Percentiles rank a stretch among this genome's conserved stretches.
phyloP scores from a whole-genome alignment of 352 stramenopile genomes.

The Globisporangium recalcitrans region DNA sequence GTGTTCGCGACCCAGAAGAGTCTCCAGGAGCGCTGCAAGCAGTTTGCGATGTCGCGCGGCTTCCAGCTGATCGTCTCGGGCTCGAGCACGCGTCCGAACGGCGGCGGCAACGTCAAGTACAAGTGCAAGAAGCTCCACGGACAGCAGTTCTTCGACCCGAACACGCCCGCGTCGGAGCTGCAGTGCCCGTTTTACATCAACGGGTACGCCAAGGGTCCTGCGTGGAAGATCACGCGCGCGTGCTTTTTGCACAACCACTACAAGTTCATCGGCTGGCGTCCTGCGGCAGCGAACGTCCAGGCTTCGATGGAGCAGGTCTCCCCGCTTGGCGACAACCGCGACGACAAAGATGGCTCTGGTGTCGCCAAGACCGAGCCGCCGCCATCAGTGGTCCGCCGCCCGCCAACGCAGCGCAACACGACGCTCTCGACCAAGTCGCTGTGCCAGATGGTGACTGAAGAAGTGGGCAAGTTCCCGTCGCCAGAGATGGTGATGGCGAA shows the following conservation, averaged over 20 bases:
- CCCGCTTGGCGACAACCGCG: not conserved
- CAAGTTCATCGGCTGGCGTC: constrained; percentile 73
- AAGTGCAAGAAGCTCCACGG: constrained; percentile 75
- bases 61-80: constrained; percentile 68
- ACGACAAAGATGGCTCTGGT: not conserved
- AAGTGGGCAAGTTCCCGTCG: constrained; percentile 57
- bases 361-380: not conserved
- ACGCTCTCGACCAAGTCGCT: constrained; percentile 76
- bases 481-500: constrained; percentile 57
- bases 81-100: constrained; percentile 61
- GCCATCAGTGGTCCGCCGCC: not conserved
- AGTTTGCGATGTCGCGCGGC: constrained; percentile 67
- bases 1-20: constrained; percentile 57
- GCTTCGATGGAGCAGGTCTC: not conserved
- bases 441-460: constrained; percentile 67
- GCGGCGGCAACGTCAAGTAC: constrained; percentile 80
- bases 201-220: constrained; percentile 52
- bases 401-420: constrained; percentile 60
- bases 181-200: constrained; percentile 83
- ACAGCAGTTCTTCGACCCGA: constrained; percentile 70
- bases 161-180: constrained; percentile 37
- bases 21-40: constrained; percentile 73
- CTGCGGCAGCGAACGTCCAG: constrained; percentile 9
- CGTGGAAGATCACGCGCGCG: constrained; percentile 73
- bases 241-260: constrained; percentile 82